A percentile compares a stretch with the other conserved stretches of the same genome.
phyloP scores from a whole-genome alignment of 2,329 filamentous ascomycete species.

The Tolypocladium capitatum region DNA sequence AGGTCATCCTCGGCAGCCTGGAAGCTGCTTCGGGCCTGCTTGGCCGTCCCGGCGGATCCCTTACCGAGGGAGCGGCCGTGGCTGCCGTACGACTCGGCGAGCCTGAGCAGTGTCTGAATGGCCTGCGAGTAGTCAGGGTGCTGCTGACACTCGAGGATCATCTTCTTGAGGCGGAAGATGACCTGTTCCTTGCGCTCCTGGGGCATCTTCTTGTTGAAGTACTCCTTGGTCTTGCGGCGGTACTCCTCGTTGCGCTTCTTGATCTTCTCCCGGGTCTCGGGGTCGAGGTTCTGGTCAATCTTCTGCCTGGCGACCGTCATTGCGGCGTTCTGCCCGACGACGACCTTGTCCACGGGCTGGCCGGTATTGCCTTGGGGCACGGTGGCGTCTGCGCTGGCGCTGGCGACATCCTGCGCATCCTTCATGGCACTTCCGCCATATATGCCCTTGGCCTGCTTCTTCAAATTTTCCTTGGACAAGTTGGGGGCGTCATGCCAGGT shows the following conservation, averaged over 20 bases:
- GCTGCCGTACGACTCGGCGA: slow-evolving; percentile 74
- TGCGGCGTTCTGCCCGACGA: slow-evolving; percentile 19
- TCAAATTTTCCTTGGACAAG: slow-evolving; percentile 55
- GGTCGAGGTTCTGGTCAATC: slow-evolving; percentile 48
- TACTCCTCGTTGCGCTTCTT: slow-evolving; percentile 30
- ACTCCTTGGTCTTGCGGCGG: slow-evolving; percentile 47
- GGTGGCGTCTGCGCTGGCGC: slow-evolving; percentile 44
- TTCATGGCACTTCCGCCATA: slow-evolving; percentile 41
- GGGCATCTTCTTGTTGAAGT: slow-evolving; percentile 76
- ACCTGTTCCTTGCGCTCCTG: slow-evolving; percentile 85
- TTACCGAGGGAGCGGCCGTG: slow-evolving; percentile 55
- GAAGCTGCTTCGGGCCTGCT: slow-evolving; percentile 58
- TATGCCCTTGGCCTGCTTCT: slow-evolving; percentile 50
- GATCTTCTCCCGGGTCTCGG: slow-evolving; percentile 44
- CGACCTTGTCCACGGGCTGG: slow-evolving; percentile 31
- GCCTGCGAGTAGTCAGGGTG: slow-evolving; percentile 88
- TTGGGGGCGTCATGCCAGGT: slow-evolving; percentile 85
- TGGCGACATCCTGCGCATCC: slow-evolving; percentile 47
- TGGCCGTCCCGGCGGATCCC: slow-evolving; percentile 53
- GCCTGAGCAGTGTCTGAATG: slow-evolving; percentile 70
- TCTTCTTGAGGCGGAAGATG: slow-evolving; percentile 89
- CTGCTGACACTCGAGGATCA: slow-evolving; percentile 91
- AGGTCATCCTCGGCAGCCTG: slow-evolving; percentile 60
- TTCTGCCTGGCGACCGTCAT: slow-evolving; percentile 39
- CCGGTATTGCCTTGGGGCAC: slow-evolving; percentile 29